Percentiles rank a stretch among this genome's conserved stretches.
Evolutionary conservation across 768 basidiomycete species (phyloP).

Genomic region (Macrolepiota fuliginosa): DNA sequence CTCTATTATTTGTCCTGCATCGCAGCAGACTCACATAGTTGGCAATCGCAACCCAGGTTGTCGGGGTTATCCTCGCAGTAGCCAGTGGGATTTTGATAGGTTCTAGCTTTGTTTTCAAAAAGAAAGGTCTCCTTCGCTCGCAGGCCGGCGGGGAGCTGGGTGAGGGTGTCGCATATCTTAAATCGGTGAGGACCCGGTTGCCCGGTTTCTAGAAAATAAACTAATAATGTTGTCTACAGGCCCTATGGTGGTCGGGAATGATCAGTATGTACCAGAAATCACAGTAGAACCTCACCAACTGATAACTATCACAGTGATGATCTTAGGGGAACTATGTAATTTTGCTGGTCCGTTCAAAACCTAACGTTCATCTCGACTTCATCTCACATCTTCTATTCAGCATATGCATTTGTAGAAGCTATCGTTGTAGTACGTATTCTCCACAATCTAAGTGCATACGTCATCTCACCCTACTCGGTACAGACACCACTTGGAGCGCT

Average conservation of each 20-base stretch:
- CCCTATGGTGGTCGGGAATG: conserved; percentile 96
- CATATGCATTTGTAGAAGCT: conserved; percentile 88
- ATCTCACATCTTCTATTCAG: conserved; percentile 30
- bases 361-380: conserved; percentile 16
- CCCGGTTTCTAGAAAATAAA: conserved; percentile 4
- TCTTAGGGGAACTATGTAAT: conserved; percentile 85
- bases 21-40: not conserved
- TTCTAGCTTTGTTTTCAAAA: conserved; percentile 95
- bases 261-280: conserved; percentile 48
- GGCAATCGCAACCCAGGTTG: conserved; percentile 40
- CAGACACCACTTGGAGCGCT: conserved; percentile 94
- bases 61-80: conserved; percentile 77
- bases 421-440: conserved; percentile 75
- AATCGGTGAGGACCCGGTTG: conserved; percentile 60
- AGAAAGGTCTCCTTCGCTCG: conserved; percentile 83
- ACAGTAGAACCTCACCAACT: not conserved
- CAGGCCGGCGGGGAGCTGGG: conserved; percentile 79
- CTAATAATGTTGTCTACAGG: conserved; percentile 35
- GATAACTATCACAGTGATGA: conserved; percentile 65
- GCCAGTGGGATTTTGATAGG: conserved; percentile 87
- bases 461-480: not conserved
- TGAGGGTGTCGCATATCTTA: conserved; percentile 92
- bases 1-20: not conserved
- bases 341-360: conserved; percentile 60
- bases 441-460: not conserved